Conservation (phyloP, 352 stramenopile species). For the Pythium biforme region DNA sequence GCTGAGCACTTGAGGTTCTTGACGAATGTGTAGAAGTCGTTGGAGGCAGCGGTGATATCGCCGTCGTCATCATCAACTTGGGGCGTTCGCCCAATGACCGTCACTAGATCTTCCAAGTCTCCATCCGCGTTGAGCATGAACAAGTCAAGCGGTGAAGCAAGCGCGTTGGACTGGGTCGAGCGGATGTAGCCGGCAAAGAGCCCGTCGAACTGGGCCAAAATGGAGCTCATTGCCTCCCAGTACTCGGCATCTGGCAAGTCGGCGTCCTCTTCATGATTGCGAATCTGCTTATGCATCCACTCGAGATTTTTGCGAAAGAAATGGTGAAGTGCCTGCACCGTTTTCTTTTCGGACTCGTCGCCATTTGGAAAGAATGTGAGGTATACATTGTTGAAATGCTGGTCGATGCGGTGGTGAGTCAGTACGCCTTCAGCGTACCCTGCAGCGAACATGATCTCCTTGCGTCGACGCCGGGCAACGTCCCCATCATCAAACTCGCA, state of each 20-base stretch:
- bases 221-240: constrained; percentile 35
- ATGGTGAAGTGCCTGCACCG: constrained; percentile 24
- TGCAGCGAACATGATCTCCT: constrained; percentile 49
- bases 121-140: constrained; percentile 57
- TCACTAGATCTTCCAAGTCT: constrained; percentile 56
- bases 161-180: constrained; percentile 22
- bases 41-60: constrained; percentile 5
- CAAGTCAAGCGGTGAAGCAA: constrained; percentile 37
- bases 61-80: background rate
- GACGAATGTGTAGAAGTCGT: constrained; percentile 42
- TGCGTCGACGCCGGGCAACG: constrained; percentile 16
- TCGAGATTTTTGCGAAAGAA: constrained; percentile 50
- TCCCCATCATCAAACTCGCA: constrained; percentile 23
- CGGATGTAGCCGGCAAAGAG: constrained; percentile 43
- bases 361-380: constrained; percentile 46
- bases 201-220: constrained; percentile 54
- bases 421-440: constrained; percentile 58
- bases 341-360: constrained; percentile 32
- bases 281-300: constrained; percentile 44
- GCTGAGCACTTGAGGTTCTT: constrained; percentile 73
- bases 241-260: constrained; percentile 29
- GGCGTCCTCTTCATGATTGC: constrained; percentile 17
- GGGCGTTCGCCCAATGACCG: constrained; percentile 29
- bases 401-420: constrained; percentile 61
- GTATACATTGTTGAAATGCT: constrained; percentile 61